Base-by-base conservation (phyloP, 2,329 filamentous ascomycete species). In the Apiospora marii region DNA sequence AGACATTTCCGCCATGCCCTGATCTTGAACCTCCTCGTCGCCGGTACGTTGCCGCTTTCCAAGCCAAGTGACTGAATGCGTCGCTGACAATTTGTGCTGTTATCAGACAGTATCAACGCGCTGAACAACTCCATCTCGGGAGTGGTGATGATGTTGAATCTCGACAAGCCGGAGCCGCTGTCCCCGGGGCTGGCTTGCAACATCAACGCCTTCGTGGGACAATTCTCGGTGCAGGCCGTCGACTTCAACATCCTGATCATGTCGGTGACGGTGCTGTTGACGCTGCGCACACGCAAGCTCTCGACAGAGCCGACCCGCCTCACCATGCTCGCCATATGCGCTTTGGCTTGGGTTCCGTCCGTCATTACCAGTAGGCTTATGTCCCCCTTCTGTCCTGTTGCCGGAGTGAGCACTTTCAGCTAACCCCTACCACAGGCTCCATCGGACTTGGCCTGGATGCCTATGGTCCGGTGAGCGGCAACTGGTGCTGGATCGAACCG, bases 401-500 rank as follows among this genome's bases (percentile, higher is more conserved):
- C 22, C 16, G 3, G 8, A 41, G 8, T 41, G 8, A 1, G 0
- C 37, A 13, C 3, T 12, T 46, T 13, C 27, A 49, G 16, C 58
- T 64, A 14, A 64, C 19, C 16, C 27, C 8, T 3, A 22, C 8
- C 58, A n/a, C 37, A 64, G 67, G 67, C 27, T 49, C 22, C 6
- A n/a, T 49, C 22, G 79, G 77, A 44, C 77, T 80, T 34, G 79
- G 67, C n/a, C 75, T 80, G 74, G 73, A 78, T 34, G 74, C 76
- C 14, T 80, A 82, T 71, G 81, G 78, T 3, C 82, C 80, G 19
- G 82, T 85, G 2, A 84, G 83, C 4, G 85, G 85, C 0, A 86
- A 86, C 72, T 87, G 85, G 85, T 86, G 85, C 76, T 87, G 85
- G 85, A 86, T 87, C 72, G 77, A 80, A 16, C 74, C 78, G 16